phyloP scores from a whole-genome alignment of 2,329 filamentous ascomycete genomes.

The Colletotrichum zoysiae region DNA sequence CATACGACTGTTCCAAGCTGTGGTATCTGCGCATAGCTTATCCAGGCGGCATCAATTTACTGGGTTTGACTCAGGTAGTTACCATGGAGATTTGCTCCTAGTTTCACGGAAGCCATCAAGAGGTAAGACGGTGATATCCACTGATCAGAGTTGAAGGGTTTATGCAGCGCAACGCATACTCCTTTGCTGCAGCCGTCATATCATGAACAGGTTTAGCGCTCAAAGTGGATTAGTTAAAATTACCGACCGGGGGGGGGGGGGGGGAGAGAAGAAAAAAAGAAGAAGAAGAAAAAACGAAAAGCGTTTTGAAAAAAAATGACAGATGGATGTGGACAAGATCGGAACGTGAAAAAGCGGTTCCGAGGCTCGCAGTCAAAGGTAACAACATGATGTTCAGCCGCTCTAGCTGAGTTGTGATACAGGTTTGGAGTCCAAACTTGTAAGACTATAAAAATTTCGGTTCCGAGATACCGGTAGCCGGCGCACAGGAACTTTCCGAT shows the following conservation, averaged over 20 bases:
- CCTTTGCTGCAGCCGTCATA: too few relatives aligned
- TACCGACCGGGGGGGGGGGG: too few relatives aligned
- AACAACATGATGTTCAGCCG: background rate
- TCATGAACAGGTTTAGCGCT: background rate
- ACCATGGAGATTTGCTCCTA: background rate
- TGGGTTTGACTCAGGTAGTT: background rate
- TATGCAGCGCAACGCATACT: background rate
- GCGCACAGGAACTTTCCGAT: background rate
- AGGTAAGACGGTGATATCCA: background rate
- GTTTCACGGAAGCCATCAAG: background rate
- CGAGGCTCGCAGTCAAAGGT: background rate
- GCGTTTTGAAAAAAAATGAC: background rate
- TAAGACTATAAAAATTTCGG: background rate
- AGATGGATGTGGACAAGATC: background rate
- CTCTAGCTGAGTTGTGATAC: background rate
- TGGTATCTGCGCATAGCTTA: background rate
- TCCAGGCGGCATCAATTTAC: background rate
- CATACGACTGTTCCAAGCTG: background rate
- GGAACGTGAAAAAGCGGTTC: background rate
- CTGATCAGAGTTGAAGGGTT: background rate
- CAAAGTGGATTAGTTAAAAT: background rate
- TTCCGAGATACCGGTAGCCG: background rate
- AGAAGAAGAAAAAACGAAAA: background rate
- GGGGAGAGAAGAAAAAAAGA: background rate
- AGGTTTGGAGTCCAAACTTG: background rate